These are phyloP conservation scores for Linum usitatissimum DNA, from an alignment of 345 rosid genomes.

Conservation along the genomic window DNA sequence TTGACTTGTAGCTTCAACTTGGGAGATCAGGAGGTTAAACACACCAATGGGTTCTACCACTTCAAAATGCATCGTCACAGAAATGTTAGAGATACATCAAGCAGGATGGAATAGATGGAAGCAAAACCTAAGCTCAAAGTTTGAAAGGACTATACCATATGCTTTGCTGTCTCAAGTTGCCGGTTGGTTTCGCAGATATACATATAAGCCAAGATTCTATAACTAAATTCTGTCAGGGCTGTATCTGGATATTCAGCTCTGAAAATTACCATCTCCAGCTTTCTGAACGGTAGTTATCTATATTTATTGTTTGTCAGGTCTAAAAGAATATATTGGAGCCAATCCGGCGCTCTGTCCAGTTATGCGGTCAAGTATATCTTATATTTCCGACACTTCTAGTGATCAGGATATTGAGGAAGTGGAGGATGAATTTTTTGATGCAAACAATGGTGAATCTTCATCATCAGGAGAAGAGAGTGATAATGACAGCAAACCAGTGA, in stretches of 20 bases:
- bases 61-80: slow-evolving; percentile 67
- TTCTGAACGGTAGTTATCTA: slow-evolving; percentile 5
- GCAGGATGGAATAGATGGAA: slow-evolving; percentile 78
- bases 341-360: slow-evolving; percentile 58
- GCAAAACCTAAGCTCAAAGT: slow-evolving; percentile 57
- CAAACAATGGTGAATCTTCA: slow-evolving; percentile 48
- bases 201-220: slow-evolving; percentile 4
- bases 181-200: slow-evolving; percentile 29
- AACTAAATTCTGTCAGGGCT: background rate
- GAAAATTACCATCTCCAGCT: background rate
- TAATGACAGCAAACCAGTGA: slow-evolving; percentile 30
- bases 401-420: slow-evolving; percentile 51
- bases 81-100: slow-evolving; percentile 69
- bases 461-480: slow-evolving; percentile 65
- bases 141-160: slow-evolving; percentile 69
- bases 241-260: too few relatives aligned
- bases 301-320: slow-evolving; percentile 32
- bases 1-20: slow-evolving; percentile 56
- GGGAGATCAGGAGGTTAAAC: slow-evolving; percentile 75
- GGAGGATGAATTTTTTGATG: slow-evolving; percentile 90
- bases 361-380: slow-evolving; percentile 43
- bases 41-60: slow-evolving; percentile 47
- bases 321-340: slow-evolving; percentile 89
- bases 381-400: slow-evolving; percentile 28
- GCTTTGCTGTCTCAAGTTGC: slow-evolving; percentile 81